phyloP scores from a whole-genome alignment of 306 rosid species.

The Clitoria ternatea region DNA sequence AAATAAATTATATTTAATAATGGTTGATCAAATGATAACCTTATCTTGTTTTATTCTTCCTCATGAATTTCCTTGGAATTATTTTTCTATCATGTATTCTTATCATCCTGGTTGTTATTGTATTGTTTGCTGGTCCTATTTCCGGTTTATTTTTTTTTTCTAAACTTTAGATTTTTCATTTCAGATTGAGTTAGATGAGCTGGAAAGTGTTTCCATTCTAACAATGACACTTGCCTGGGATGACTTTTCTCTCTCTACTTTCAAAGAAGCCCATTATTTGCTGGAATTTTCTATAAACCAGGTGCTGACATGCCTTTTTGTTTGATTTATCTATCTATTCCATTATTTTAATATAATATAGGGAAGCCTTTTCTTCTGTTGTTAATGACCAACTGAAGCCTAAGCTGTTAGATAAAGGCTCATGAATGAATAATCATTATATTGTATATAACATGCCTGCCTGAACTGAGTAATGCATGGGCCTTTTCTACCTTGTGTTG shows the following conservation, averaged over 20 bases:
- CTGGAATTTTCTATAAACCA: conserved; percentile 61
- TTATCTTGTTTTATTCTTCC: not conserved
- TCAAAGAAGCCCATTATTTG: conserved; percentile 55
- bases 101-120: not conserved
- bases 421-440: not conserved
- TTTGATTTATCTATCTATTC: conserved; percentile 5
- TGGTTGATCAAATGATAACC: not conserved
- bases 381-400: not conserved
- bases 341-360: not conserved
- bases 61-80: not conserved
- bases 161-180: conserved; percentile 20
- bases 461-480: not conserved
- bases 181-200: conserved; percentile 87
- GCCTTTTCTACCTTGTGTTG: not conserved
- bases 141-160: too few relatives aligned
- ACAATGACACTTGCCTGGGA: conserved; percentile 85
- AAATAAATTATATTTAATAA: too few relatives aligned
- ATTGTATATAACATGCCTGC: not conserved
- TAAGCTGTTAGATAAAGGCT: not conserved
- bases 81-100: not conserved
- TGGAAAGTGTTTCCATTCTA: conserved; percentile 63
- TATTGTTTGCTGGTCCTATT: conserved; percentile 16
- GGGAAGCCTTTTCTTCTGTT: not conserved
- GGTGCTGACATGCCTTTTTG: conserved; percentile 44
- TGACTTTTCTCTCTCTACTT: conserved; percentile 54